Evolutionary conservation across 441 rosid genomes (phyloP), one percentile per base, ranked within the genome.

Genomic region (Isatis lusitanica): DNA sequence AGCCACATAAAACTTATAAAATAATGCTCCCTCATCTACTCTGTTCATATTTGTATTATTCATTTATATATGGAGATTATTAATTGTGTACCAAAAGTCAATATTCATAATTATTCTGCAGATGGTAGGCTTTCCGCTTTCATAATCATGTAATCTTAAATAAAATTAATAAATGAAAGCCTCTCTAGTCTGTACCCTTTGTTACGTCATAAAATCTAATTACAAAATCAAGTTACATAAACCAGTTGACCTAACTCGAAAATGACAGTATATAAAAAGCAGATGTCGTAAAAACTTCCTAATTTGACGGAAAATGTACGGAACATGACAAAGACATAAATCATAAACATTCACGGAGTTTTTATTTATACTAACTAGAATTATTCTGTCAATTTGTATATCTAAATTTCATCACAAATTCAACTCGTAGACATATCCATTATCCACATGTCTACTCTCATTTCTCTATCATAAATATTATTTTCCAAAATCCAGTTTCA

Each of bases 211-310:
- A 57, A 56, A 28, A 13, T 47, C 36, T 39, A 38, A 31, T 48
- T 26, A 9, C 44, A 74, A 58, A 47, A 74, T 66, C 61, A 58
- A 38, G 61, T 47, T 48, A 33, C 61, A 74, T 58, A 48, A 66
- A 59, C 36, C 7, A 60, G 72, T 44, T 74, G 77, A 74, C 72
- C 53, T 58, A 3, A 10, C 31, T 31, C 36, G 60, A 47, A 73
- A 58, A 16, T 50, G 62, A 58, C 38, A 11, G 38, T 50, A 31
- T 59, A 59, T 24, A n/a, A 58, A 55, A 46, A 36, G n/a, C 5
- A 56, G 50, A 42, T 9, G 63, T 52, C 24, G 15, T 13, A 9
- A 28, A 28, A 62, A 39, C 15, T 43, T 63, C 48, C n/a, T 26
- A 73, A 21, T 33, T 64, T 24, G 66, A 66, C 4, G 53, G 67